Base-by-base conservation (phyloP, 2,329 filamentous ascomycete species). In the Verticillium klebahnii region DNA sequence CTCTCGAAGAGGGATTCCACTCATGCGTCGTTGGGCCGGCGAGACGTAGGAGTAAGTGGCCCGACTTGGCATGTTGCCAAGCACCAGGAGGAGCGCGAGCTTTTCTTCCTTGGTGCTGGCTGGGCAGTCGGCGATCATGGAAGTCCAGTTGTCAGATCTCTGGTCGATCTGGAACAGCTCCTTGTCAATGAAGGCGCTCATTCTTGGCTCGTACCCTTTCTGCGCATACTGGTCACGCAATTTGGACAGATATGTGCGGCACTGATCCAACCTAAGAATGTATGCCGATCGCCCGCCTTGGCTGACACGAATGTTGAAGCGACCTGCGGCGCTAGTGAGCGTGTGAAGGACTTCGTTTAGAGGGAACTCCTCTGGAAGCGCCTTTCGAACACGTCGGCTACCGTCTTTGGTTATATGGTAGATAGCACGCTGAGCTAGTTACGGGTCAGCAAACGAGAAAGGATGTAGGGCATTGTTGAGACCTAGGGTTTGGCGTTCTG, bases 51-150 rank as follows among this genome's bases (percentile, higher is more conserved):
- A 76, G 64, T 79, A 79, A 39, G 73, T 73, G 19, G 77, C 77
- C 23, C 76, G 76, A 60, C 76, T 78, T 8, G 77, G 77, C 77
- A 79, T 80, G 64, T 77, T 78, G 65, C 78, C 77, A 73, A 76
- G 75, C 60, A 71, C 72, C 9, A 75, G 77, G 17, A 79, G 74
- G 6, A 78, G 72, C 67, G 77, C 75, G 40, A 77, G 75, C 57
- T 72, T 69, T 58, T 78, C 73, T 56, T 70, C 73, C 69, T 74
- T 72, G 8, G 75, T 74, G 61, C 77, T 73, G 54, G 72, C 17
- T 56, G 76, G 34, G 76, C 73, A 58, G 68, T 73, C 56, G 77
- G 65, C 75, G 75, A 79, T 58, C 76, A 75, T 54, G 9, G 40
- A 54, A 66, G 77, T 78, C 14, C 76, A 77, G 5, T 67, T 55